Conservation (phyloP, 2,329 filamentous ascomycete genomes). For the Dactylellina leptospora region DNA sequence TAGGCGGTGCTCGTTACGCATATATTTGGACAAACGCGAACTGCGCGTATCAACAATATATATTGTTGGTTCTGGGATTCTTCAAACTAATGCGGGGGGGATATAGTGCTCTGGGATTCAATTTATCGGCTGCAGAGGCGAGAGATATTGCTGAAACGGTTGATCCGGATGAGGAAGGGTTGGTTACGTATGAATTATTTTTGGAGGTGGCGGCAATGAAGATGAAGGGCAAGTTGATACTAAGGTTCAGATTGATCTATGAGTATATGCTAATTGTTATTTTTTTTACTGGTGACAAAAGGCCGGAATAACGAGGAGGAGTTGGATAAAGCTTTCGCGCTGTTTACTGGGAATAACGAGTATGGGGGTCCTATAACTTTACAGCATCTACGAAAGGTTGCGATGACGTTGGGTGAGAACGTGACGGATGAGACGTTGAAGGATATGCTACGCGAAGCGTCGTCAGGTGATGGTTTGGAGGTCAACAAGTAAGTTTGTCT, state of each 20-base stretch:
- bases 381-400: slow-evolving; percentile 78
- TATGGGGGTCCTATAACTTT: slow-evolving; percentile 79
- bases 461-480: slow-evolving; percentile 75
- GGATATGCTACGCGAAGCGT: slow-evolving; percentile 96
- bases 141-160: slow-evolving; percentile 79
- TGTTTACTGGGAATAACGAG: slow-evolving; percentile 73
- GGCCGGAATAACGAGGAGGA: slow-evolving; percentile 71
- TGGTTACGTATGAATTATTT: slow-evolving; percentile 81
- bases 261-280: too few species aligned
- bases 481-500: slow-evolving; percentile 64
- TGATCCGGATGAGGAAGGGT: slow-evolving; percentile 82
- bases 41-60: too few species aligned
- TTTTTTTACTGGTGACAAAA: slow-evolving; percentile 52
- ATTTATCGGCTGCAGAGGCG: slow-evolving; percentile 73
- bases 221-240: slow-evolving; percentile 67
- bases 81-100: slow-evolving; percentile 6
- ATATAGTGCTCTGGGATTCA: slow-evolving; percentile 79
- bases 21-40: slow-evolving; percentile 12
- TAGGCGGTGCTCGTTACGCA: slow-evolving; percentile 60
- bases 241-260: too few species aligned
- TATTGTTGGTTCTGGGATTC: background rate
- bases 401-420: slow-evolving; percentile 81
- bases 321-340: slow-evolving; percentile 79
- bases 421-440: slow-evolving; percentile 82
- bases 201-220: slow-evolving; percentile 88